Evolutionary conservation across 345 rosid genomes (phyloP).

Genomic region (Gossypium ekmanianum): DNA sequence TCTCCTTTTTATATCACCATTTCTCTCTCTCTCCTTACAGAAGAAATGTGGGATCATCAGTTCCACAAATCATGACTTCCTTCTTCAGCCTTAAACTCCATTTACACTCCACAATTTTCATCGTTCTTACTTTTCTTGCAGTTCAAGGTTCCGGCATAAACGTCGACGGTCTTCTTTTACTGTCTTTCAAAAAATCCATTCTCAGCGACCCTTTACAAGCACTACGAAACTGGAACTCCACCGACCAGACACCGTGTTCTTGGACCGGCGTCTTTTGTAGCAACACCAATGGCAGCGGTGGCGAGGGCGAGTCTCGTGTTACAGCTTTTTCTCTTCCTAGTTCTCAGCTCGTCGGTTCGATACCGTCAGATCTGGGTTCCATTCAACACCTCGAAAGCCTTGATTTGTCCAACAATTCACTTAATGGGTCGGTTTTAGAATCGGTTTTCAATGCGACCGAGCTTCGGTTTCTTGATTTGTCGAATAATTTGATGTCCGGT

Average conservation of each 20-base stretch:
- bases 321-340: conserved; percentile 56
- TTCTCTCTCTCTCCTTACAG: not conserved
- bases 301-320: conserved; percentile 35
- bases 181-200: conserved; percentile 70
- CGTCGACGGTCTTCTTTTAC: conserved; percentile 73
- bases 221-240: conserved; percentile 55
- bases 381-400: conserved; percentile 51
- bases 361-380: conserved; percentile 66
- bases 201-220: conserved; percentile 59
- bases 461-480: conserved; percentile 68
- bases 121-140: conserved; percentile 4
- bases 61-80: conserved; percentile 42
- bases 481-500: conserved; percentile 67
- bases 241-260: conserved; percentile 64
- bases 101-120: conserved; percentile 32
- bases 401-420: conserved; percentile 73
- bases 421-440: conserved; percentile 68
- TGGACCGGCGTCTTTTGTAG: conserved; percentile 80
- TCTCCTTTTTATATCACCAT: not conserved
- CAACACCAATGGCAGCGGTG: not conserved
- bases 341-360: conserved; percentile 62
- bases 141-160: conserved; percentile 38
- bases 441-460: conserved; percentile 55
- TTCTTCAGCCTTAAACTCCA: conserved; percentile 27
- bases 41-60: conserved; percentile 38